These are phyloP conservation scores for Chloroidium sp. DNA, from an alignment of 163 green algal genomes.

Conservation along the genomic window DNA sequence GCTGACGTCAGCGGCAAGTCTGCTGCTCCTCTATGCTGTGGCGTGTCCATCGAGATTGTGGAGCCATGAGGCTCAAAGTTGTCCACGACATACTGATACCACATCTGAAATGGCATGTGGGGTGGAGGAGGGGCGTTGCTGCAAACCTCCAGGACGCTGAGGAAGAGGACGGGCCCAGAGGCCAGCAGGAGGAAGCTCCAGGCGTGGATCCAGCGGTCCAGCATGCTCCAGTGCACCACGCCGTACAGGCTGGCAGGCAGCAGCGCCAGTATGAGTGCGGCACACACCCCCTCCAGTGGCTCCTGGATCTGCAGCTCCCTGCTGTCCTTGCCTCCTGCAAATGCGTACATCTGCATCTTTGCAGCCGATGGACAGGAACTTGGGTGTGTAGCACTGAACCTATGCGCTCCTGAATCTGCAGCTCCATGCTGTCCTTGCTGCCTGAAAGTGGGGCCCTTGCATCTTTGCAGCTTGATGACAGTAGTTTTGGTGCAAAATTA, in stretches of 20 bases:
- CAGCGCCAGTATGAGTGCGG: slow-evolving; percentile 34
- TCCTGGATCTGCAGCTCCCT: neutral
- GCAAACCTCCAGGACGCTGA: slow-evolving; percentile 39
- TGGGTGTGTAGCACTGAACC: neutral
- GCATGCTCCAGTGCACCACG: slow-evolving; percentile 45
- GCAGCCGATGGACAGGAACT: too few relatives aligned
- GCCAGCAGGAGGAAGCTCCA: slow-evolving; percentile 71
- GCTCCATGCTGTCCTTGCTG: neutral
- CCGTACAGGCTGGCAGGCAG: slow-evolving; percentile 55
- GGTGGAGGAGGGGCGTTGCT: neutral
- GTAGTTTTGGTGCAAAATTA: too few relatives aligned
- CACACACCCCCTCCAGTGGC: slow-evolving; percentile 36
- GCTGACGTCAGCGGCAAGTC: too few relatives aligned
- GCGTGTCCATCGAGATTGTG: too few relatives aligned
- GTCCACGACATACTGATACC: too few relatives aligned
- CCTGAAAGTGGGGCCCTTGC: neutral
- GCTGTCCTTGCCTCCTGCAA: neutral
- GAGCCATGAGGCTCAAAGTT: too few relatives aligned
- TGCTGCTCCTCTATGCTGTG: too few relatives aligned
- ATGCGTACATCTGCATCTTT: too few relatives aligned
- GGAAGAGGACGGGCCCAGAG: slow-evolving; percentile 45
- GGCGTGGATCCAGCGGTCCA: slow-evolving; percentile 51
- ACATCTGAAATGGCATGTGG: neutral
- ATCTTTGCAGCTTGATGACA: too few relatives aligned
- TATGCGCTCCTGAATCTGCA: neutral